Evolutionary conservation across 2,329 filamentous ascomycete genomes (phyloP).

Genomic region (Fusarium sp.): DNA sequence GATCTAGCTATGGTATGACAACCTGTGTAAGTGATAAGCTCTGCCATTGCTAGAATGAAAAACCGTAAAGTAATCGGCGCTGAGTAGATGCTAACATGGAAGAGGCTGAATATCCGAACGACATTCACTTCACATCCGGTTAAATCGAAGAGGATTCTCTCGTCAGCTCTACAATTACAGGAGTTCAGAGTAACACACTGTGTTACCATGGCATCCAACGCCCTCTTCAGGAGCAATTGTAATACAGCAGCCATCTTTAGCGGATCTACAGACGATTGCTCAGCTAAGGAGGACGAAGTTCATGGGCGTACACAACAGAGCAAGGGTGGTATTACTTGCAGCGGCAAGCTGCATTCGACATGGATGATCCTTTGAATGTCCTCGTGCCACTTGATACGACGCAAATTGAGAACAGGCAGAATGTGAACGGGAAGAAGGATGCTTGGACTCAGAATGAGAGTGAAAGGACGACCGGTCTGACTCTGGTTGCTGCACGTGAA

Average conservation of each 20-base stretch:
- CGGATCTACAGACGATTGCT: conserved; percentile 17
- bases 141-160: neutral
- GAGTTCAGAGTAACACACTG: neutral
- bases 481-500: conserved; percentile 6
- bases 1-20: neutral
- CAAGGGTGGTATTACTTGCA: conserved; percentile 41
- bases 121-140: neutral
- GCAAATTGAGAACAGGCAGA: conserved; percentile 21
- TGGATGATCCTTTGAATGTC: conserved; percentile 29
- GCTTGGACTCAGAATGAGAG: conserved; percentile 10
- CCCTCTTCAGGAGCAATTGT: neutral
- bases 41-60: neutral
- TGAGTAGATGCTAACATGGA: neutral
- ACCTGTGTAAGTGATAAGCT: neutral
- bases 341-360: conserved; percentile 44
- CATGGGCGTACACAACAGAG: conserved; percentile 1
- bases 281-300: neutral
- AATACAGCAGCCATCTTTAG: neutral
- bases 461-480: neutral
- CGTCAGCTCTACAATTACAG: neutral
- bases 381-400: conserved; percentile 43
- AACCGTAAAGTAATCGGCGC: neutral
- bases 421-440: conserved; percentile 24
- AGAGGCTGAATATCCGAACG: neutral
- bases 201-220: neutral